Evolutionary conservation across 805 yeast genomes (phyloP).

Genomic region (Tetrapisispora pingtungensis): DNA sequence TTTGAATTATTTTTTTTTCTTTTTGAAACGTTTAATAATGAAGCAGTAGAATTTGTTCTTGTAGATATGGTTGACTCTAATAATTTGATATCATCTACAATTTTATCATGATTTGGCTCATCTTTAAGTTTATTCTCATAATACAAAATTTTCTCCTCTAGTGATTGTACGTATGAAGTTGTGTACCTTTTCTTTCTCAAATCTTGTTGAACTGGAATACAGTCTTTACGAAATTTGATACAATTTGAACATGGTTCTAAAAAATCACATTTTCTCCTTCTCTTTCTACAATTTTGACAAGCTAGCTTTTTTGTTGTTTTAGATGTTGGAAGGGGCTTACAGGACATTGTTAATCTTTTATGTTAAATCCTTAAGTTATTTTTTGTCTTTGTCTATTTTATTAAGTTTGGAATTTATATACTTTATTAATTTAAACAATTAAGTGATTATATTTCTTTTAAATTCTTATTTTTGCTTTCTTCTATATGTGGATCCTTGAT

Average conservation of each 20-base stretch:
- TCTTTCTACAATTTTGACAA: slow-evolving; percentile 19
- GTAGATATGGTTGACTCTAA: slow-evolving; percentile 4
- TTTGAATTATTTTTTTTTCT: neutral
- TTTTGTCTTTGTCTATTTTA: too few species aligned
- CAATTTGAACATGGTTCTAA: slow-evolving; percentile 39
- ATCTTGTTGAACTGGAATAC: slow-evolving; percentile 35
- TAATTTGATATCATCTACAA: slow-evolving; percentile 5
- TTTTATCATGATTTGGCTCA: slow-evolving; percentile 2
- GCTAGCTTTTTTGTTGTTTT: neutral
- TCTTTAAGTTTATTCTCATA: slow-evolving; percentile 12
- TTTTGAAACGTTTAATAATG: neutral
- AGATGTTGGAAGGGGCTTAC: too few species aligned
- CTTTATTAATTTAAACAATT: too few species aligned
- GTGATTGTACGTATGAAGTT: slow-evolving; percentile 35
- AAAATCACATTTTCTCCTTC: slow-evolving; percentile 36
- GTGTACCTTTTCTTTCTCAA: slow-evolving; percentile 38
- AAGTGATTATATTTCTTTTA: too few species aligned
- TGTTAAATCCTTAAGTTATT: too few species aligned
- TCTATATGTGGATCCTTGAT: too few species aligned
- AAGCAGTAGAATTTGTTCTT: slow-evolving; percentile 2
- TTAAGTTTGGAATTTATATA: too few species aligned
- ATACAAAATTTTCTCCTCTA: slow-evolving; percentile 25
- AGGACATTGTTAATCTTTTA: too few species aligned
- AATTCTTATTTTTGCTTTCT: too few species aligned
- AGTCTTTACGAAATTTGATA: slow-evolving; percentile 33